Evolutionary conservation across 768 basidiomycete species (phyloP).

Genomic region (Austroboletus eburneus): DNA sequence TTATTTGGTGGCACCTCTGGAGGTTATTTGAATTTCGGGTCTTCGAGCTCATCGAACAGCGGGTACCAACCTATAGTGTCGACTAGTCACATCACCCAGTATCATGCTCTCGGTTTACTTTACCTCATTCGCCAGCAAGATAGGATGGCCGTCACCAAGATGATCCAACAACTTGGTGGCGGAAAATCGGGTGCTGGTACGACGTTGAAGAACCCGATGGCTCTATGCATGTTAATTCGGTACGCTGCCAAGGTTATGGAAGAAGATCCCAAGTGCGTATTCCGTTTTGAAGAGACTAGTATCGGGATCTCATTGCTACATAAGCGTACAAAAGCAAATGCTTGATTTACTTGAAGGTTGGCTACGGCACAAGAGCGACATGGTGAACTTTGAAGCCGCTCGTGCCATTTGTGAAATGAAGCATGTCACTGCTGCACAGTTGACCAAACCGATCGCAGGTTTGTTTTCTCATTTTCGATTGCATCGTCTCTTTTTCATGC

Average conservation of each 20-base stretch:
- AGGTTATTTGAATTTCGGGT: constrained; percentile 73
- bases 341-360: constrained; percentile 91
- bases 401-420: constrained; percentile 97
- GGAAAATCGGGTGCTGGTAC: constrained; percentile 82
- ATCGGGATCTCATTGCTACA: not conserved
- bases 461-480: constrained; percentile 20
- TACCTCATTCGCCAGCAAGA: constrained; percentile 97
- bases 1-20: constrained; percentile 58
- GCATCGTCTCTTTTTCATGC: constrained; percentile 5
- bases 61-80: constrained; percentile 78
- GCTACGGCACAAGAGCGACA: constrained; percentile 98
- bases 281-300: not conserved
- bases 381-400: constrained; percentile 99
- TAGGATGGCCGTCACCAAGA: constrained; percentile 98
- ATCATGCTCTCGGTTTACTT: constrained; percentile 90
- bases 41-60: constrained; percentile 46
- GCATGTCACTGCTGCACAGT: constrained; percentile 68
- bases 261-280: constrained; percentile 91
- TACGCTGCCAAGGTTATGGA: constrained; percentile 99
- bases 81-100: constrained; percentile 92
- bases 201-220: constrained; percentile 92
- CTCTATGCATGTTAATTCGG: constrained; percentile 96
- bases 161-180: constrained; percentile 96
- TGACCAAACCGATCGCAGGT: constrained; percentile 89
- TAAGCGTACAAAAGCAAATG: constrained; percentile 87